A percentile compares a stretch with the other conserved stretches of the same genome.
These are phyloP conservation scores for Tetrapisispora namnaoensis DNA, from an alignment of 805 yeast species.

Conservation along the genomic window DNA sequence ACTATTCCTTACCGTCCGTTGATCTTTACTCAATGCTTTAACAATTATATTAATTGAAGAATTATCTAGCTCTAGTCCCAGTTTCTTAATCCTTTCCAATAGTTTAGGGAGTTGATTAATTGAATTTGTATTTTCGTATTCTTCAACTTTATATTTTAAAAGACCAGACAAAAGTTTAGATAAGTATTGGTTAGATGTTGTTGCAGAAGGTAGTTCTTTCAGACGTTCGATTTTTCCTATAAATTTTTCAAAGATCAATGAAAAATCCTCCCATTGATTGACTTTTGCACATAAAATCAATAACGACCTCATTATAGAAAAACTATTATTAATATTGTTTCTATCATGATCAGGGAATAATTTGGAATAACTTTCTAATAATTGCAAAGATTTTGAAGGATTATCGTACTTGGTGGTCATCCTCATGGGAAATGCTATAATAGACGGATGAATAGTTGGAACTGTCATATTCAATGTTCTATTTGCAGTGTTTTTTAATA, in stretches of 20 bases:
- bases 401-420: constrained; percentile 23
- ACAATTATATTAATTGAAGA: constrained; percentile 27
- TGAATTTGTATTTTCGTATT: constrained; percentile 10
- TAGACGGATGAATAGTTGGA: constrained; percentile 26
- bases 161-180: constrained; percentile 15
- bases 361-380: constrained; percentile 26
- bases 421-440: constrained; percentile 31
- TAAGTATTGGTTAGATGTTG: constrained; percentile 15
- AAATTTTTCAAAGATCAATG: constrained; percentile 15
- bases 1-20: constrained; percentile 24
- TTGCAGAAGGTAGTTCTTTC: constrained; percentile 15
- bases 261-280: constrained; percentile 27
- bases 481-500: constrained; percentile 21
- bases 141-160: constrained; percentile 16
- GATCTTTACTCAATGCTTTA: constrained; percentile 19
- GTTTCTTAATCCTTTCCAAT: constrained; percentile 15
- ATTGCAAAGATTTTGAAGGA: constrained; percentile 26
- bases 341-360: constrained; percentile 21
- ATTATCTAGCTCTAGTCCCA: constrained; percentile 26
- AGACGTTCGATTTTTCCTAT: constrained; percentile 11
- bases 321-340: constrained; percentile 17
- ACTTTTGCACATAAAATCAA: constrained; percentile 24
- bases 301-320: constrained; percentile 26
- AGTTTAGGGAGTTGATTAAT: constrained; percentile 14
- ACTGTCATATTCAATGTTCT: constrained; percentile 13